phyloP scores from a whole-genome alignment of 352 stramenopile species.

The Pythium scleroteichum region DNA sequence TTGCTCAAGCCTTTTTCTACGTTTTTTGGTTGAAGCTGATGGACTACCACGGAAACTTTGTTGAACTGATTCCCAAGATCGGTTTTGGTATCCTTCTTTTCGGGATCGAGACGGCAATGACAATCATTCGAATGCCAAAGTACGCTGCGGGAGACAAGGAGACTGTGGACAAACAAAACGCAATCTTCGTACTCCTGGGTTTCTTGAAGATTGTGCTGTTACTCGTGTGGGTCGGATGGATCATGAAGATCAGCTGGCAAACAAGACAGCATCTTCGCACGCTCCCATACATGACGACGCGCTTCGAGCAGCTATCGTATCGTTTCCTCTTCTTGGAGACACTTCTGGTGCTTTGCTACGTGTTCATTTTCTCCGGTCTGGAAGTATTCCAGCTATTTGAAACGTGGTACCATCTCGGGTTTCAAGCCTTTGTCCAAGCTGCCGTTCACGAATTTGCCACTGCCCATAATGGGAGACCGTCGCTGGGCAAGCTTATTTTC shows the following conservation, averaged over 20 bases:
- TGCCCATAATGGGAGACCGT: conserved; percentile 49
- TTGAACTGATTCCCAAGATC: conserved; percentile 33
- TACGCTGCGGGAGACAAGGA: conserved; percentile 36
- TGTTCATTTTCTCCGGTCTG: conserved; percentile 61
- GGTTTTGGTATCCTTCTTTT: conserved; percentile 50
- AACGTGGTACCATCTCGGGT: conserved; percentile 72
- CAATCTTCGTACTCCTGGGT: conserved; percentile 67
- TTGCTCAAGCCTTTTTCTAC: conserved; percentile 75
- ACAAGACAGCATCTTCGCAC: conserved; percentile 62
- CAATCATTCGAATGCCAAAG: conserved; percentile 61
- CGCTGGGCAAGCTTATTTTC: conserved; percentile 74
- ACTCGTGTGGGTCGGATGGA: conserved; percentile 74
- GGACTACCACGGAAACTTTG: conserved; percentile 48
- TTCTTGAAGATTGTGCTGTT: conserved; percentile 62
- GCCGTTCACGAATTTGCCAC: conserved; percentile 71
- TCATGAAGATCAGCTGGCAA: conserved; percentile 52
- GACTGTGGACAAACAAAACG: conserved; percentile 32
- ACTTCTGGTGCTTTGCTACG: conserved; percentile 74
- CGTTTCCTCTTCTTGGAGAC: conserved; percentile 82
- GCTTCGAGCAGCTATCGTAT: conserved; percentile 87
- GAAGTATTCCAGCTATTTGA: conserved; percentile 64
- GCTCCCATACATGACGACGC: conserved; percentile 83
- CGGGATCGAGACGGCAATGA: conserved; percentile 58
- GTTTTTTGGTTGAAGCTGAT: conserved; percentile 83
- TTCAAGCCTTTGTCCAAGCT: conserved; percentile 65